Percentiles rank a stretch among this genome's conserved stretches.
Conservation (phyloP, 2,329 filamentous ascomycete genomes). For the Kalmusia sp. region DNA sequence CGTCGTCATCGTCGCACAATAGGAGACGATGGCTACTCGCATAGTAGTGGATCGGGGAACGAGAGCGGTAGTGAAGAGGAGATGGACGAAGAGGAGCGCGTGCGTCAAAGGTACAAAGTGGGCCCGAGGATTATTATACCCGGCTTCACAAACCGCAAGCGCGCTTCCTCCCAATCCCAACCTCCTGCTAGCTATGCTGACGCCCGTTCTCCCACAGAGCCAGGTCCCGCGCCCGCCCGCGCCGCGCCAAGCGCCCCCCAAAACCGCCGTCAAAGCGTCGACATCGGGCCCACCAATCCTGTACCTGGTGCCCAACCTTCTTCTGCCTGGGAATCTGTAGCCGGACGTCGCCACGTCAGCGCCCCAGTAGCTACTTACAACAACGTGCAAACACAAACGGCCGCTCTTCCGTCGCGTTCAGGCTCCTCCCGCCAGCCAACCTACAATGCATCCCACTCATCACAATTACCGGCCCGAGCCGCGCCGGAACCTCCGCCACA, state of each 20-base stretch:
- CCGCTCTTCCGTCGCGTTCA: slow-evolving; percentile 29
- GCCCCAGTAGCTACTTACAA: slow-evolving; percentile 30
- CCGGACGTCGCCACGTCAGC: slow-evolving; percentile 33
- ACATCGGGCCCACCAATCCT: slow-evolving; percentile 13
- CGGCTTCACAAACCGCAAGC: slow-evolving; percentile 33
- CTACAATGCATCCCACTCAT: slow-evolving; percentile 44
- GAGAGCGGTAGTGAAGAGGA: slow-evolving; percentile 38
- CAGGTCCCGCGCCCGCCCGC: not conserved
- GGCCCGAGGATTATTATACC: slow-evolving; percentile 43
- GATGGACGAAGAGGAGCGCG: slow-evolving; percentile 40
- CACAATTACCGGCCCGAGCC: slow-evolving; percentile 33
- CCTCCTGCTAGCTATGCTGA: slow-evolving; percentile 30
- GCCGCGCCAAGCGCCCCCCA: slow-evolving; percentile 10
- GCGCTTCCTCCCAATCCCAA: slow-evolving; percentile 23
- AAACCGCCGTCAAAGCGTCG: slow-evolving; percentile 32
- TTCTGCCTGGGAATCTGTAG: slow-evolving; percentile 33
- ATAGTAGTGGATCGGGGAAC: slow-evolving; percentile 25
- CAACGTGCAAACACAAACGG: slow-evolving; percentile 22
- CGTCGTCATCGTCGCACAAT: slow-evolving; percentile 28
- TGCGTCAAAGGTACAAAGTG: slow-evolving; percentile 41
- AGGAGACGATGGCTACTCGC: slow-evolving; percentile 43
- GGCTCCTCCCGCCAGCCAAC: slow-evolving; percentile 32
- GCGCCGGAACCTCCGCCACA: slow-evolving; percentile 8
- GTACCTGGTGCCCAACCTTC: slow-evolving; percentile 13
- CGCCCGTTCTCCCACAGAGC: slow-evolving; percentile 12